phyloP scores from a whole-genome alignment of 371 early-diverging fungal genomes.

The Blastocladiella emersonii region DNA sequence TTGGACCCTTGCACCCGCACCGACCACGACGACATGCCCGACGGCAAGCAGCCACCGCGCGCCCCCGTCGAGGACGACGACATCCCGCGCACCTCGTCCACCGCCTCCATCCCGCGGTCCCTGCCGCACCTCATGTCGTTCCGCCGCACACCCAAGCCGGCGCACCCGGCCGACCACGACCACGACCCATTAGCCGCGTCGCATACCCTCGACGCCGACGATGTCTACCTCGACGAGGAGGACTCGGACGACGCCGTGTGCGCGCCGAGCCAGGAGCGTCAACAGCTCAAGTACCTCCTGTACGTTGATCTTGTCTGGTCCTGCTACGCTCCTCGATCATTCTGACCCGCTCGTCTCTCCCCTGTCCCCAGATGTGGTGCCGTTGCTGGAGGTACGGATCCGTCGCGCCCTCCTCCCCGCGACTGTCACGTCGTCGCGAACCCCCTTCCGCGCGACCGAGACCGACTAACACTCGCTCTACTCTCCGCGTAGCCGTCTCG shows the following conservation, averaged over 20 bases:
- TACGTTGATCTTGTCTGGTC: neutral
- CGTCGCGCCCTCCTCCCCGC: no score
- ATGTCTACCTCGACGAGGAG: slow-evolving; percentile 12
- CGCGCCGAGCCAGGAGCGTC: slow-evolving; percentile 11
- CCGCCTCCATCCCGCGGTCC: neutral
- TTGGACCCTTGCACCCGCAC: no score
- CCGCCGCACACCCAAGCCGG: neutral
- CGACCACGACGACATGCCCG: no score
- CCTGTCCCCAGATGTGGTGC: neutral
- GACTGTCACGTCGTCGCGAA: no score
- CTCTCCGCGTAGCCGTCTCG: slow-evolving; percentile 42
- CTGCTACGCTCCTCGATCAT: neutral
- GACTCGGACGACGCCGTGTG: slow-evolving; percentile 17
- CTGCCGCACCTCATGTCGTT: neutral
- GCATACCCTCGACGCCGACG: neutral
- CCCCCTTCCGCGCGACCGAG: no score
- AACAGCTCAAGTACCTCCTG: slow-evolving; percentile 5
- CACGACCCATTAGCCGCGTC: neutral
- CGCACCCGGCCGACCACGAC: neutral
- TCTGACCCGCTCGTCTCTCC: neutral
- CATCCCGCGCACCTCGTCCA: neutral
- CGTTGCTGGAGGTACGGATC: neutral
- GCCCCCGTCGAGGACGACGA: neutral
- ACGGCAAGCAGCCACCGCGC: no score
- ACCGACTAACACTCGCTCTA: no score